Percentiles rank a stretch among this genome's conserved stretches.
These are phyloP conservation scores for Leccinum ochraceum DNA, from an alignment of 768 basidiomycete genomes.

Conservation along the genomic window DNA sequence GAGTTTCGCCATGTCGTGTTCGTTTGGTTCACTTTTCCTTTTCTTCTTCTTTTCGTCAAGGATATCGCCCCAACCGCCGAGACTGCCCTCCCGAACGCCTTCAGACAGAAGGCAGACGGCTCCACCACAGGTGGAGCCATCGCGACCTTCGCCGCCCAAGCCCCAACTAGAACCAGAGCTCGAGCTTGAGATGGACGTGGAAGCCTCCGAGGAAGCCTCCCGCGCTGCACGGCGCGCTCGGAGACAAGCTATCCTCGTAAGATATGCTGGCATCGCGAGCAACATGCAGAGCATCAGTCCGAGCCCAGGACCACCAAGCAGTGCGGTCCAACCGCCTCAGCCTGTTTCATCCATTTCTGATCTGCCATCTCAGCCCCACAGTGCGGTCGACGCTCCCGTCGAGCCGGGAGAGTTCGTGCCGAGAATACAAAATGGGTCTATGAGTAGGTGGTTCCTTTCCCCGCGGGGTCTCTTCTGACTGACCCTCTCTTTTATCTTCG, in stretches of 20 bases:
- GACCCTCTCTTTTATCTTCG: background rate
- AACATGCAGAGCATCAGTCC: conserved; percentile 47
- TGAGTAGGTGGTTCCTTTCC: conserved; percentile 17
- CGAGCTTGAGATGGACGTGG: conserved; percentile 57
- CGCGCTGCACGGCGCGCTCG: conserved; percentile 68
- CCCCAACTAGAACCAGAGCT: conserved; percentile 39
- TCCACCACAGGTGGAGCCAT: conserved; percentile 23
- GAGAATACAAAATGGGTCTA: conserved; percentile 21
- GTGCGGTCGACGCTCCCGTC: conserved; percentile 38
- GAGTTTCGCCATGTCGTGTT: conserved; percentile 6
- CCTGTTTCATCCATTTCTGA: conserved; percentile 61
- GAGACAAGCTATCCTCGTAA: conserved; percentile 79
- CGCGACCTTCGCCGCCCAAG: conserved; percentile 13
- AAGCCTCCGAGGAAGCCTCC: conserved; percentile 55
- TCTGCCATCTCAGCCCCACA: conserved; percentile 57
- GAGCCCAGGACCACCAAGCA: conserved; percentile 65
- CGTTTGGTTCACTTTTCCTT: conserved; percentile 11
- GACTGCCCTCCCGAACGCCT: conserved; percentile 26
- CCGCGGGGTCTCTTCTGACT: background rate
- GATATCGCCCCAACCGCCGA: conserved; percentile 59
- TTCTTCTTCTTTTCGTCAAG: conserved; percentile 35
- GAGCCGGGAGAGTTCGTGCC: conserved; percentile 12
- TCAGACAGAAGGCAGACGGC: conserved; percentile 18
- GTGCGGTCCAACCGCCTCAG: conserved; percentile 75
- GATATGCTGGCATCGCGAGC: conserved; percentile 57